These are phyloP conservation scores for Ambrosiella cleistominuta DNA, from an alignment of 2,329 filamentous ascomycete genomes.

Conservation along the genomic window DNA sequence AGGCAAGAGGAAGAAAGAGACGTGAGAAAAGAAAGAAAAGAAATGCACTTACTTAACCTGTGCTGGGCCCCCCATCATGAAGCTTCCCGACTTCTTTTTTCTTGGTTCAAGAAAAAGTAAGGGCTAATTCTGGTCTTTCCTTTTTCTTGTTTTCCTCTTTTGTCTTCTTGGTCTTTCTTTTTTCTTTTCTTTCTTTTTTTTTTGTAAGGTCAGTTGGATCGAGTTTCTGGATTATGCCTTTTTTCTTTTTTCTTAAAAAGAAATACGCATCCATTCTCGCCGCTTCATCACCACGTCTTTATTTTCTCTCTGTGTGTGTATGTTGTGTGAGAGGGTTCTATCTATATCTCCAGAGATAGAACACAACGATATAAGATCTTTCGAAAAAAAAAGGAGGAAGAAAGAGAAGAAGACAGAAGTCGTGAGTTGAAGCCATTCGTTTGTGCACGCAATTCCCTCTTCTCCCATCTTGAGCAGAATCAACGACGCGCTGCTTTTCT, in stretches of 20 bases:
- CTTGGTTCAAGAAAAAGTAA: not conserved
- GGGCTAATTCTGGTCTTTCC: not conserved
- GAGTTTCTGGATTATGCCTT: slow-evolving; percentile 6
- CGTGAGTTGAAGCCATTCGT: not conserved
- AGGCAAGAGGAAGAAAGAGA: too few species aligned
- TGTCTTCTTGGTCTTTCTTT: not conserved
- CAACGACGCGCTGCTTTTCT: not conserved
- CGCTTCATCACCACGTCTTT: not conserved
- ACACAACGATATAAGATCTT: not conserved
- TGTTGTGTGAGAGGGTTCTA: not conserved
- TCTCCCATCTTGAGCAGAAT: not conserved
- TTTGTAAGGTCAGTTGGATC: slow-evolving; percentile 5
- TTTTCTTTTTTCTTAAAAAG: too few species aligned
- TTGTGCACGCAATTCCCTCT: not conserved
- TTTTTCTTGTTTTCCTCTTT: not conserved
- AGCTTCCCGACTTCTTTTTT: not conserved
- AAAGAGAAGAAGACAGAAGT: not conserved
- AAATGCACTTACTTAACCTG: not conserved
- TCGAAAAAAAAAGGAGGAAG: not conserved
- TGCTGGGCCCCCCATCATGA: not conserved
- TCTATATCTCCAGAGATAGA: not conserved
- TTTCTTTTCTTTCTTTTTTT: not conserved
- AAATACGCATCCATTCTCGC: too few species aligned
- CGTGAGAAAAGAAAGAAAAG: too few species aligned
- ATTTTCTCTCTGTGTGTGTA: not conserved